Percentiles rank a stretch among this genome's conserved stretches.
These are phyloP conservation scores for Aspergillus texensis DNA, from an alignment of 2,329 filamentous ascomycete genomes.

Conservation along the genomic window DNA sequence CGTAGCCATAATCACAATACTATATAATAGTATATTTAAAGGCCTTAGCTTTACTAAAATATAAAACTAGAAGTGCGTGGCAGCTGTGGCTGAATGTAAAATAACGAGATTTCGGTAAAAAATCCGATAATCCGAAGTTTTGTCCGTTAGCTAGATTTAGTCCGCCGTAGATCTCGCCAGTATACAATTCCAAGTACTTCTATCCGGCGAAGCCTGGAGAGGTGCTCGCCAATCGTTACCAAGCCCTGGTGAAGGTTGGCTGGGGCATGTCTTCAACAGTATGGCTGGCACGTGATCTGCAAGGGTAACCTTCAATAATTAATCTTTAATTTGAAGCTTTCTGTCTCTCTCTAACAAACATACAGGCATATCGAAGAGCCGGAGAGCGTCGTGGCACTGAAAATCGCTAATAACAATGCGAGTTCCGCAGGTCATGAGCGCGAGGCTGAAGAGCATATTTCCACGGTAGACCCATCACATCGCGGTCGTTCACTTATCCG, in stretches of 20 bases:
- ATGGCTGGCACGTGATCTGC: constrained; percentile 34
- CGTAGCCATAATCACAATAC: no score
- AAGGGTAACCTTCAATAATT: constrained; percentile 27
- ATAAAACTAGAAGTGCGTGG: no score
- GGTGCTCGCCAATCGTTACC: constrained; percentile 31
- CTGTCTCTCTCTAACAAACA: constrained; percentile 30
- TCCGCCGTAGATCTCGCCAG: constrained; percentile 18
- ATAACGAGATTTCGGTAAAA: no score
- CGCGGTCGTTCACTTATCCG: constrained; percentile 37
- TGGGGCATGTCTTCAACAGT: constrained; percentile 35
- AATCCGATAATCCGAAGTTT: no score
- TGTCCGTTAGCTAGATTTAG: no score
- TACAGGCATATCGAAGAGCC: constrained; percentile 28
- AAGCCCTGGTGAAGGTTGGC: constrained; percentile 32
- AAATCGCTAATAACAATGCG: constrained; percentile 32
- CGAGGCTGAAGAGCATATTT: constrained; percentile 38
- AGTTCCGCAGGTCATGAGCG: constrained; percentile 30
- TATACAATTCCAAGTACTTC: constrained; percentile 31
- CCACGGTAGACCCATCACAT: constrained; percentile 35
- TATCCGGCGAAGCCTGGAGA: constrained; percentile 36
- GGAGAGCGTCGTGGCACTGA: constrained; percentile 32
- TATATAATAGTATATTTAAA: no score
- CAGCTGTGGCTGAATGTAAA: no score
- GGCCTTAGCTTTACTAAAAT: no score
- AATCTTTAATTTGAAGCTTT: constrained; percentile 17